Evolutionary conservation across 495 filamentous ascomycete genomes (phyloP), one percentile per base, ranked within the genome.

Genomic region (Aspergillus mulundensis): DNA sequence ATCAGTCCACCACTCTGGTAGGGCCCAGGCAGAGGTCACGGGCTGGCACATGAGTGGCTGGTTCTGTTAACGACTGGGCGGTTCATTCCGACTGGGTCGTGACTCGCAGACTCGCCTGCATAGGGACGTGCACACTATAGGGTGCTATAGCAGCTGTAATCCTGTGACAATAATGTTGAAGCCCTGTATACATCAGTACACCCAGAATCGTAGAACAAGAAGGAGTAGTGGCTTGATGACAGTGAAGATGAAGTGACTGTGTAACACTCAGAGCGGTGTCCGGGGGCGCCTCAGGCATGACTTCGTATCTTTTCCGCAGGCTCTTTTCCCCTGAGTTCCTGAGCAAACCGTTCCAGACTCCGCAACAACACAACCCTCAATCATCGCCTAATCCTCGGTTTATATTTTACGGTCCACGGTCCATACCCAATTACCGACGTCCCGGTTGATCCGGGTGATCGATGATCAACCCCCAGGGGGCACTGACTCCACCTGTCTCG

Each of bases 61-160:
- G 21, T 15, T 41, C 32, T n/a, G 41, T 23, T 44, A n/a, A n/a
- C n/a, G n/a, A n/a, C n/a, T 5, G 34, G 54, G 54, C 54, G 54
- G 54, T 34, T 41, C 25, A 36, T 50, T 44, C 54, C 54, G 54
- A 57, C 46, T 34, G 30, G 32, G 15, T 21, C 6, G 34, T 0
- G 16, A 38, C 32, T 36, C 32, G 28, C 28, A 30, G 28, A 10
- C 20, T 50, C 24, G 20, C 19, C 16, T 21, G 15, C 23, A 18
- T 1, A 18, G 3, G 1, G 14, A 8, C 14, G 7, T 8, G 34
- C 6, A 40, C 8, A 16, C 3, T 40, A n/a, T 15, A 36, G 32
- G 5, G 12, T 36, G 32, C 32, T 36, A 14, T 2, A 36, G 32
- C 12, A 36, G 32, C 32, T 10, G 32, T 36, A 36, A 6, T 36